Percentiles rank a stretch among this genome's conserved stretches.
Conservation (phyloP, 257 asterid genomes). For the Anisodus acutangulus region DNA sequence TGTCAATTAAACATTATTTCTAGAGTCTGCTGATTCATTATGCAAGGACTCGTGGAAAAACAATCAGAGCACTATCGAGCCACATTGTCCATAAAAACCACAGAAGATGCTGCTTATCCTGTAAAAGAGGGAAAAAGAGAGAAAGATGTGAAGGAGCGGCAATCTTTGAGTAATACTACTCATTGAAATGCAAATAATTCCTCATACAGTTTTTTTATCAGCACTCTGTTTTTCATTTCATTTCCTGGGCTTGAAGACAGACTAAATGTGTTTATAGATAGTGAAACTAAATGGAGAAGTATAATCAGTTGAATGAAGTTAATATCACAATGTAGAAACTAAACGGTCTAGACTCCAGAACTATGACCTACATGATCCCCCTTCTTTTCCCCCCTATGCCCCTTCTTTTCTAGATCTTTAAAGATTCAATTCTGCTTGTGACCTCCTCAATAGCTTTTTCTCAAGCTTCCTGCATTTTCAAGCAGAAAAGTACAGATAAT, state of each 20-base stretch:
- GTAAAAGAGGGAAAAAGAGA: neutral
- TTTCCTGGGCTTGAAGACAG: neutral
- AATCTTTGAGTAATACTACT: neutral
- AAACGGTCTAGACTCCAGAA: neutral
- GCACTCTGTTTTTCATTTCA: neutral
- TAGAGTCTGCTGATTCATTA: neutral
- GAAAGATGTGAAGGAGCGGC: constrained; percentile 8
- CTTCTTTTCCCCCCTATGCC: neutral
- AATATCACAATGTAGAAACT: neutral
- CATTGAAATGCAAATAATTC: constrained; percentile 1
- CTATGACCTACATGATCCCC: constrained; percentile 20
- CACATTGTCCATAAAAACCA: neutral
- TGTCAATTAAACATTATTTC: neutral
- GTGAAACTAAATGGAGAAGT: constrained; percentile 20
- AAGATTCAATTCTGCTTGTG: neutral
- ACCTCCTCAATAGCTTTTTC: neutral
- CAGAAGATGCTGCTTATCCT: neutral
- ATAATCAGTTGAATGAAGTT: neutral
- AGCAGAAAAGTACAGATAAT: neutral
- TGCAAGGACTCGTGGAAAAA: neutral
- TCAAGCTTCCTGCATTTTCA: neutral
- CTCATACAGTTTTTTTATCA: neutral
- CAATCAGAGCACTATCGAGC: neutral
- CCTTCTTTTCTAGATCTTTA: constrained; percentile 12
- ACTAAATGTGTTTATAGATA: neutral